phyloP scores from a whole-genome alignment of 495 filamentous ascomycete genomes.

The Glonium stellatum region DNA sequence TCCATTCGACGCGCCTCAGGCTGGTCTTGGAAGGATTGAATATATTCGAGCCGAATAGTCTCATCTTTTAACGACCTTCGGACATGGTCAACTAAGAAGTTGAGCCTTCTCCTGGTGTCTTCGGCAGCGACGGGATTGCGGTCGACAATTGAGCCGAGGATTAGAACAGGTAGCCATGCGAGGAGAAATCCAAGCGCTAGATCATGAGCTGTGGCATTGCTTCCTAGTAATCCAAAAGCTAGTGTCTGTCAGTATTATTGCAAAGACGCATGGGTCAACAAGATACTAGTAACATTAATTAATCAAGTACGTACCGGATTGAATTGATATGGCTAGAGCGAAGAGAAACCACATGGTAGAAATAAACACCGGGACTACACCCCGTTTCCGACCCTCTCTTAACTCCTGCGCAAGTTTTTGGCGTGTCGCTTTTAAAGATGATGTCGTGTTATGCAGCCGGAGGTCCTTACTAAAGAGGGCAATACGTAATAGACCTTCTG shows the following conservation, averaged over 20 bases:
- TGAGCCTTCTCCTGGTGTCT: conserved; percentile 36
- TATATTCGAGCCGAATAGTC: conserved; percentile 19
- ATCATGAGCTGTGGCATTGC: conserved; percentile 39
- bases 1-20: background rate
- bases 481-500: conserved; percentile 37
- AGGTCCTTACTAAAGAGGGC: conserved; percentile 38
- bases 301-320: conserved; percentile 12
- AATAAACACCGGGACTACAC: conserved; percentile 40
- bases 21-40: conserved; percentile 9
- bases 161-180: conserved; percentile 45
- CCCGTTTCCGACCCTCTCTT: conserved; percentile 35
- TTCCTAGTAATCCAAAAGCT: conserved; percentile 40
- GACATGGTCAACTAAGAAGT: conserved; percentile 33
- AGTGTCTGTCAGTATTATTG: background rate
- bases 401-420: conserved; percentile 34
- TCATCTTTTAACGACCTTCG: conserved; percentile 30
- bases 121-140: conserved; percentile 42
- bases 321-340: conserved; percentile 39
- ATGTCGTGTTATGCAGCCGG: conserved; percentile 9
- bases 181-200: conserved; percentile 44
- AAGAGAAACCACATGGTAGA: conserved; percentile 40
- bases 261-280: too few species aligned
- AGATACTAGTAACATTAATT: too few species aligned
- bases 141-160: conserved; percentile 43
- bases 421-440: conserved; percentile 26